These are phyloP conservation scores for Epichloe baconii DNA, from an alignment of 2,329 filamentous ascomycete species.

Conservation along the genomic window DNA sequence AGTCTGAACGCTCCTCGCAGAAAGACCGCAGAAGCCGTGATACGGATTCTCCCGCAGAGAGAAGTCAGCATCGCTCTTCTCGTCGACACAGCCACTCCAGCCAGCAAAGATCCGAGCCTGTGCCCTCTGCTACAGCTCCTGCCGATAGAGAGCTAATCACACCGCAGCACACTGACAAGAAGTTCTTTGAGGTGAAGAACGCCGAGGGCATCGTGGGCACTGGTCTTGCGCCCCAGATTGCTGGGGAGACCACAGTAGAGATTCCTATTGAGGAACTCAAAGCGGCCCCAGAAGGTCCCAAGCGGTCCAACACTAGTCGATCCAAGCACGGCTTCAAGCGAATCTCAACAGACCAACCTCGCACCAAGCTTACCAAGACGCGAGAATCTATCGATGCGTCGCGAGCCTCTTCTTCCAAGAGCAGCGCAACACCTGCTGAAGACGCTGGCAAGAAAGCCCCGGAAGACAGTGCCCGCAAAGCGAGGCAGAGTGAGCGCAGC, in stretches of 20 bases:
- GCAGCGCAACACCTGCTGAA: slow-evolving; percentile 3
- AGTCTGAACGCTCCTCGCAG: slow-evolving; percentile 6
- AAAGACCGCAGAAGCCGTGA: slow-evolving; percentile 19
- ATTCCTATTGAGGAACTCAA: not conserved
- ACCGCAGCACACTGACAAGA: slow-evolving; percentile 19
- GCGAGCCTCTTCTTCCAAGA: slow-evolving; percentile 1
- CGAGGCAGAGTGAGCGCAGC: slow-evolving; percentile 22
- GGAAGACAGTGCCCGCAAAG: slow-evolving; percentile 22
- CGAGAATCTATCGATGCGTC: slow-evolving; percentile 6
- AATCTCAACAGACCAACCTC: slow-evolving; percentile 16
- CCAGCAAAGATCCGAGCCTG: slow-evolving; percentile 17
- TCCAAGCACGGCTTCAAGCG: slow-evolving; percentile 15
- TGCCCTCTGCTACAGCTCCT: slow-evolving; percentile 16
- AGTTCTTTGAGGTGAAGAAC: slow-evolving; percentile 29
- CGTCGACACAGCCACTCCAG: slow-evolving; percentile 28
- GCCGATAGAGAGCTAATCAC: slow-evolving; percentile 11
- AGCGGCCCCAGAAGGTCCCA: slow-evolving; percentile 14
- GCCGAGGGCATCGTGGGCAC: slow-evolving; percentile 20
- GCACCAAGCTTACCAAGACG: slow-evolving; percentile 13
- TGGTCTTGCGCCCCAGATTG: slow-evolving; percentile 12
- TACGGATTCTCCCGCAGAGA: slow-evolving; percentile 17
- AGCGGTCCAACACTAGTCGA: slow-evolving; percentile 16
- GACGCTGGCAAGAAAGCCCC: slow-evolving; percentile 5
- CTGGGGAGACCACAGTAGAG: slow-evolving; percentile 10
- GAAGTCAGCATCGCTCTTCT: slow-evolving; percentile 24